These are phyloP conservation scores for Ephemerocybe angulata DNA, from an alignment of 768 basidiomycete species.

Conservation along the genomic window DNA sequence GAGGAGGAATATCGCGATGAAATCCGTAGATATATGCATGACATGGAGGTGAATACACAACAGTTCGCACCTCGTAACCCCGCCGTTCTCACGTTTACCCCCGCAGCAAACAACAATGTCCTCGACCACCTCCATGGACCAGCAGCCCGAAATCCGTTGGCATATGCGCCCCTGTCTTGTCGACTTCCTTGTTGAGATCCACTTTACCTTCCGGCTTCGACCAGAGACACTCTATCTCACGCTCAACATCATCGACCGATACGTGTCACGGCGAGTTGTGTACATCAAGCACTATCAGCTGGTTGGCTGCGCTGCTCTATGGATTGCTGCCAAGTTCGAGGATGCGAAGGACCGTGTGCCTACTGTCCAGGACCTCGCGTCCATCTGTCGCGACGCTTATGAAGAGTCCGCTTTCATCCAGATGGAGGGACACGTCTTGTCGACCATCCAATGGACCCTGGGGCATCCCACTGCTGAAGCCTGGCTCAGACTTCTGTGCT, in stretches of 20 bases:
- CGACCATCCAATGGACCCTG: slow-evolving; percentile 93
- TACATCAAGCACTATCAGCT: slow-evolving; percentile 99
- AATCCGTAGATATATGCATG: slow-evolving; percentile 90
- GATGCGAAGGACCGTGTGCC: slow-evolving; percentile 98
- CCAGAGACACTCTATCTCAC: slow-evolving; percentile 98
- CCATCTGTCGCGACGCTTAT: slow-evolving; percentile 95
- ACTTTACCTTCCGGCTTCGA: slow-evolving; percentile 94
- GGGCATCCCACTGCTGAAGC: slow-evolving; percentile 98
- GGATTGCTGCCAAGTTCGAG: slow-evolving; percentile 99
- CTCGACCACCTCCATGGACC: slow-evolving; percentile 95
- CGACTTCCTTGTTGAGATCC: slow-evolving; percentile 98
- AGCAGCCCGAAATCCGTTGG: slow-evolving; percentile 98
- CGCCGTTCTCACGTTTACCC: slow-evolving; percentile 13
- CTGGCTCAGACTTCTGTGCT: slow-evolving; percentile 86
- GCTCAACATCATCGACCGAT: slow-evolving; percentile 98
- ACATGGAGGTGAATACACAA: slow-evolving; percentile 97
- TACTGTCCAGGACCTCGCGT: slow-evolving; percentile 87
- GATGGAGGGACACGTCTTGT: slow-evolving; percentile 97
- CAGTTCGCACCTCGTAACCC: slow-evolving; percentile 6
- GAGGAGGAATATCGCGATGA: slow-evolving; percentile 97
- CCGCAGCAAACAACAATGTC: slow-evolving; percentile 79
- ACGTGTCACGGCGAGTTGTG: slow-evolving; percentile 96
- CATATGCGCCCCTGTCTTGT: slow-evolving; percentile 99
- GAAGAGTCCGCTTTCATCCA: slow-evolving; percentile 97
- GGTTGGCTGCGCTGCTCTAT: slow-evolving; percentile 95